A percentile compares a stretch with the other conserved stretches of the same genome.
Conservation (phyloP, 2,329 filamentous ascomycete genomes). For the Penicillium sp. region DNA sequence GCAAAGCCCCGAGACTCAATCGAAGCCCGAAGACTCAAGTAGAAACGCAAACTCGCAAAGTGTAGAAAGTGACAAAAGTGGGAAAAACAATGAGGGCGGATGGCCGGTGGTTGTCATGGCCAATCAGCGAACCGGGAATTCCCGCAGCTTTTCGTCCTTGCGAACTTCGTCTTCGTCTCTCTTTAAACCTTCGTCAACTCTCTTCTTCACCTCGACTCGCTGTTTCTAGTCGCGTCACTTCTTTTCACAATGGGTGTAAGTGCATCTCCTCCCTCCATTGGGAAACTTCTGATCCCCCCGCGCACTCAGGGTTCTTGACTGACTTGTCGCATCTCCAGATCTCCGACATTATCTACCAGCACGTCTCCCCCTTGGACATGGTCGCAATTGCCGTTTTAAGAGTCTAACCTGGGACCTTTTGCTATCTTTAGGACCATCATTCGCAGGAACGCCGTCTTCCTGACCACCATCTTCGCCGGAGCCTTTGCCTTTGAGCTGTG, state of each 20-base stretch:
- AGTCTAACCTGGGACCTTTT: conserved; percentile 16
- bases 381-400: conserved; percentile 12
- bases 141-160: conserved; percentile 33
- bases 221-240: conserved; percentile 14
- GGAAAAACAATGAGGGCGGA: conserved; percentile 16
- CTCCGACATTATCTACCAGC: conserved; percentile 56
- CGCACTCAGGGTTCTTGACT: conserved; percentile 19
- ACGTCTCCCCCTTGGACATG: conserved; percentile 37
- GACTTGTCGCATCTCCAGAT: conserved; percentile 38
- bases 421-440: conserved; percentile 64
- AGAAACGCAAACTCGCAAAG: neutral
- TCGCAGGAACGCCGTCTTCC: conserved; percentile 81
- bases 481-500: conserved; percentile 96
- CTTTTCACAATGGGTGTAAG: conserved; percentile 50
- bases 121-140: conserved; percentile 40
- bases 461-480: conserved; percentile 75
- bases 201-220: conserved; percentile 9
- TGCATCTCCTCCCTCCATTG: neutral
- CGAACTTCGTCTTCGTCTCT: conserved; percentile 30
- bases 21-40: conserved; percentile 1
- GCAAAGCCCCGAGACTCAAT: too few species aligned
- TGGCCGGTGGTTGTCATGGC: conserved; percentile 21
- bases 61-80: neutral
- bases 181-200: conserved; percentile 3
- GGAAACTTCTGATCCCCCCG: neutral